Percentiles rank a stretch among this genome's conserved stretches.
phyloP scores from a whole-genome alignment of 805 yeast species.

The Candida ulmi region DNA sequence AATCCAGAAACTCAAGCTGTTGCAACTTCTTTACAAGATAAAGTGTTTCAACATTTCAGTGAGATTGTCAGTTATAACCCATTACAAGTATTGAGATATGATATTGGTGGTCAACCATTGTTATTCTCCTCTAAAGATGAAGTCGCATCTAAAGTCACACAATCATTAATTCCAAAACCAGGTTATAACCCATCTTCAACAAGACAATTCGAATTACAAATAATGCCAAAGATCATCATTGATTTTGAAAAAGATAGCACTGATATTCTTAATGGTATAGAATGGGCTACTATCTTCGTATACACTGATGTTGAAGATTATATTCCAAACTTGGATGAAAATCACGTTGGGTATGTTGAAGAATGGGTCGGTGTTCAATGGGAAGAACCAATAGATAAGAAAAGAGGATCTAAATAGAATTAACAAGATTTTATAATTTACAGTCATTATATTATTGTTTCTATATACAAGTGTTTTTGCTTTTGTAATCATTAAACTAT shows the following conservation, averaged over 20 bases:
- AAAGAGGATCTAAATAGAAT: neutral
- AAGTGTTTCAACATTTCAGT: constrained; percentile 72
- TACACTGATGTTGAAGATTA: constrained; percentile 71
- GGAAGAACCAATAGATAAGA: constrained; percentile 44
- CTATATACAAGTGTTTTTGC: constrained; percentile 6
- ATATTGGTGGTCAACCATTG: constrained; percentile 72
- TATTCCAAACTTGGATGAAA: constrained; percentile 48
- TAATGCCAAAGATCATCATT: constrained; percentile 90
- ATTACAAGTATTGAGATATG: constrained; percentile 80
- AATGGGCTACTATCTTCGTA: constrained; percentile 92
- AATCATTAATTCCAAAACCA: constrained; percentile 47
- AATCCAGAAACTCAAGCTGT: constrained; percentile 43
- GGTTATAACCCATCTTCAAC: constrained; percentile 52
- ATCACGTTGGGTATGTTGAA: constrained; percentile 72
- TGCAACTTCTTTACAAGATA: constrained; percentile 49
- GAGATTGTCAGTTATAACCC: constrained; percentile 77
- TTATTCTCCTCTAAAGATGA: constrained; percentile 58
- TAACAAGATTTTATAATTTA: neutral
- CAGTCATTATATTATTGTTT: neutral
- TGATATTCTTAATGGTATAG: constrained; percentile 70
- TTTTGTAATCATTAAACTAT: neutral
- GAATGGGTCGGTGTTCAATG: constrained; percentile 86
- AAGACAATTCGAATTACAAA: constrained; percentile 76
- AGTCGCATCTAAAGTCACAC: constrained; percentile 37
- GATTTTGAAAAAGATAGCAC: constrained; percentile 57